phyloP scores from a whole-genome alignment of 2,329 filamentous ascomycete genomes.

The Aschersonia sp. region DNA sequence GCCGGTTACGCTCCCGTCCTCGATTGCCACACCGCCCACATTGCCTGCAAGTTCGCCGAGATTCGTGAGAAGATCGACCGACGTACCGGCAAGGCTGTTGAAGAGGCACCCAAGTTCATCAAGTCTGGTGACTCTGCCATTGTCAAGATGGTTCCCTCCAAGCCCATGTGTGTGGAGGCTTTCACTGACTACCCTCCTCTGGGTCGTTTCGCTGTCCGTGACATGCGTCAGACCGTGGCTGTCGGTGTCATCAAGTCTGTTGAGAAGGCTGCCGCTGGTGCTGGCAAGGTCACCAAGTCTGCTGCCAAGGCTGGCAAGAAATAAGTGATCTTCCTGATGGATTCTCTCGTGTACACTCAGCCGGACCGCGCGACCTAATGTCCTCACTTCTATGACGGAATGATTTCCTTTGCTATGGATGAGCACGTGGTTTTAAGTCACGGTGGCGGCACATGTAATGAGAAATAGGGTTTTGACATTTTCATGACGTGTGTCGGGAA shows the following conservation, averaged over 20 bases:
- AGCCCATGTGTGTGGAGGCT: conserved; percentile 99
- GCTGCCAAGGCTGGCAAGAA: conserved; percentile 64
- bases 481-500: conserved; percentile 23
- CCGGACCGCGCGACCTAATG: conserved; percentile 14
- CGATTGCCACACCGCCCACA: conserved; percentile 99
- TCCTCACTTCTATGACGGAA: conserved; percentile 30
- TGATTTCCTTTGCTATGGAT: conserved; percentile 28
- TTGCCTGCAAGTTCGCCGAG: conserved; percentile 99
- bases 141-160: conserved; percentile 99
- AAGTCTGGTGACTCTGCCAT: conserved; percentile 99
- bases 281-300: conserved; percentile 57
- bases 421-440: conserved; percentile 23
- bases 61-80: conserved; percentile 99
- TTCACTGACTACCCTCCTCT: conserved; percentile 99
- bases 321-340: conserved; percentile 30
- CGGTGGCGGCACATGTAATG: conserved; percentile 25
- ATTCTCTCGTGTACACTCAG: conserved; percentile 11
- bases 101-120: conserved; percentile 95
- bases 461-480: conserved; percentile 15
- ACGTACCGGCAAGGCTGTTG: conserved; percentile 96
- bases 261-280: conserved; percentile 42
- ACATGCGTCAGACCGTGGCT: conserved; percentile 84
- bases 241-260: conserved; percentile 92
- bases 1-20: conserved; percentile 98
- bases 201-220: conserved; percentile 99